These are phyloP conservation scores for Boletus tomentosulus DNA, from an alignment of 768 basidiomycete species.

Conservation along the genomic window DNA sequence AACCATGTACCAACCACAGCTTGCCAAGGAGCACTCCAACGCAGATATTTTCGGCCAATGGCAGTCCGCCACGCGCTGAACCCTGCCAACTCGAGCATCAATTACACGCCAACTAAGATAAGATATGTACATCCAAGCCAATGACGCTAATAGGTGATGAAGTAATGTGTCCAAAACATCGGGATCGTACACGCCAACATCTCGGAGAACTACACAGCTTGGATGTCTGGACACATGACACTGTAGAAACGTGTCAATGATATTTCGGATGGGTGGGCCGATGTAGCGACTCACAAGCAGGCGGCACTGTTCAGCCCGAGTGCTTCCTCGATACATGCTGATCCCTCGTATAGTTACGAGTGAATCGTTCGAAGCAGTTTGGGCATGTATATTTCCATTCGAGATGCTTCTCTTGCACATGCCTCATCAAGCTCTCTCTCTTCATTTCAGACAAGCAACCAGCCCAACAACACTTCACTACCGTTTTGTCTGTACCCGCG, in stretches of 20 bases:
- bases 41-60: not conserved
- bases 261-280: not conserved
- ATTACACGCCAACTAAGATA: constrained; percentile 1
- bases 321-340: constrained; percentile 14
- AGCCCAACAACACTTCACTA: constrained; percentile 16
- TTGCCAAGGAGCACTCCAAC: constrained; percentile 18
- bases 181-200: not conserved
- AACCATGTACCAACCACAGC: constrained; percentile 11
- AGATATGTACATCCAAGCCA: constrained; percentile 9
- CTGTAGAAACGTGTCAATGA: not conserved
- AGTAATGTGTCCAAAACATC: not conserved
- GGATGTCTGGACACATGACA: not conserved
- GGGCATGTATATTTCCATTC: constrained; percentile 13
- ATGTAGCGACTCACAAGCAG: not conserved
- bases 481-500: constrained; percentile 8
- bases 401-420: constrained; percentile 26
- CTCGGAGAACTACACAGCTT: not conserved
- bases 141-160: not conserved
- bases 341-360: constrained; percentile 22
- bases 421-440: constrained; percentile 26
- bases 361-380: constrained; percentile 20
- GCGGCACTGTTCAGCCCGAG: not conserved
- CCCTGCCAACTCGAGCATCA: constrained; percentile 1
- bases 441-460: constrained; percentile 19
- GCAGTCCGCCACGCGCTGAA: not conserved